These are phyloP conservation scores for Entoloma clypeatum DNA, from an alignment of 1,284 basidiomycete species.

Conservation along the genomic window DNA sequence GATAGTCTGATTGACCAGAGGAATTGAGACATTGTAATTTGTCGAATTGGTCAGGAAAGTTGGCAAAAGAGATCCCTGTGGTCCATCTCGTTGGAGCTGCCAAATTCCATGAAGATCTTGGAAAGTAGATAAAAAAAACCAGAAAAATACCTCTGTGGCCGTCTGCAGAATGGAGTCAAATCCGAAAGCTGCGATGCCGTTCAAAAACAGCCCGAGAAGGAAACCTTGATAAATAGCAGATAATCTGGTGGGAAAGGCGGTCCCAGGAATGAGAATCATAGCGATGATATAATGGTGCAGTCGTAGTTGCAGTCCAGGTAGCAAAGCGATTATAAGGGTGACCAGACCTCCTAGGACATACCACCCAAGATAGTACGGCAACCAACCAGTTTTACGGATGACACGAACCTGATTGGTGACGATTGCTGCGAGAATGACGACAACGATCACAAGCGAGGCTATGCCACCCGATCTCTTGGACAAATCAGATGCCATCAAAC, in stretches of 20 bases:
- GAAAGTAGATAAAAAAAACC: slow-evolving; percentile 3
- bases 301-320: slow-evolving; percentile 67
- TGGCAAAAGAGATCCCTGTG: slow-evolving; percentile 66
- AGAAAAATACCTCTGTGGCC: slow-evolving; percentile 48
- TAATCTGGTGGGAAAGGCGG: slow-evolving; percentile 77
- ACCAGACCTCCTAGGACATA: slow-evolving; percentile 66
- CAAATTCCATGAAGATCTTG: slow-evolving; percentile 7
- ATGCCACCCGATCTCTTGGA: slow-evolving; percentile 66
- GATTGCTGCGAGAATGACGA: slow-evolving; percentile 57
- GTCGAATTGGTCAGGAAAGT: slow-evolving; percentile 70
- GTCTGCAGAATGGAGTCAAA: slow-evolving; percentile 83
- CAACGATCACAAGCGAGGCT: slow-evolving; percentile 65
- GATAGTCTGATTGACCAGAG: slow-evolving; percentile 55
- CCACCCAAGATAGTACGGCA: slow-evolving; percentile 72
- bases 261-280: slow-evolving; percentile 73
- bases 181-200: slow-evolving; percentile 74
- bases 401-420: slow-evolving; percentile 78
- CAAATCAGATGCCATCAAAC: slow-evolving; percentile 72
- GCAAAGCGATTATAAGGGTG: slow-evolving; percentile 59
- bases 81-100: slow-evolving; percentile 72
- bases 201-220: slow-evolving; percentile 78
- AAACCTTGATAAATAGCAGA: slow-evolving; percentile 80
- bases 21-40: slow-evolving; percentile 53
- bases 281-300: slow-evolving; percentile 77
- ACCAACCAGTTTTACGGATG: slow-evolving; percentile 79